A percentile compares a stretch with the other conserved stretches of the same genome.
Conservation (phyloP, 257 asterid genomes). For the Scutellaria minor region DNA sequence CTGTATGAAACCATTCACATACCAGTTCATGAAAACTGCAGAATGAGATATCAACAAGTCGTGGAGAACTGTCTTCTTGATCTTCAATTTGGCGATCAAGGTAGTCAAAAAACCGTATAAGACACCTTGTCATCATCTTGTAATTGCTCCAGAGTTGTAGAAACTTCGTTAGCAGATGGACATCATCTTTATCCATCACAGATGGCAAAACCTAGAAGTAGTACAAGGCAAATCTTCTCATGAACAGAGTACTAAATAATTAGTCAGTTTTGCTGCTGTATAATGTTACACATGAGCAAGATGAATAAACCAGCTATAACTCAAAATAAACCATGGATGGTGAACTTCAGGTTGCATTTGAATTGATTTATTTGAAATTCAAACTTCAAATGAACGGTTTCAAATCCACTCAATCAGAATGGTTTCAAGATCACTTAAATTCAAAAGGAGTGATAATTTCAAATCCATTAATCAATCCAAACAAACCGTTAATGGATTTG, state of each 20-base stretch:
- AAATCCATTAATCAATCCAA: too few relatives aligned
- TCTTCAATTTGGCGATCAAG: background rate
- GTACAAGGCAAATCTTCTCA: background rate
- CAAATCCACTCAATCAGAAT: too few relatives aligned
- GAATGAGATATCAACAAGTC: background rate
- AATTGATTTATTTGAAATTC: too few relatives aligned
- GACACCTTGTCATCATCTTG: slow-evolving; percentile 4
- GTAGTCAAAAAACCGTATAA: background rate
- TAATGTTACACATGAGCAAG: background rate
- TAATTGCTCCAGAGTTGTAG: slow-evolving; percentile 23
- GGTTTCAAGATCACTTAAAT: too few relatives aligned
- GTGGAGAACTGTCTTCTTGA: background rate
- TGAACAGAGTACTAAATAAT: background rate
- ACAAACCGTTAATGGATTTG: too few relatives aligned
- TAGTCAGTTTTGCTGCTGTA: background rate
- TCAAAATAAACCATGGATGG: background rate
- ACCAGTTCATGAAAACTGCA: slow-evolving; percentile 8
- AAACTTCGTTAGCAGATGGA: slow-evolving; percentile 5
- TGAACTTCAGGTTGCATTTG: too few relatives aligned
- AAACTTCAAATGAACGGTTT: too few relatives aligned
- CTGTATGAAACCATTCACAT: background rate
- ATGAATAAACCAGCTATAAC: background rate
- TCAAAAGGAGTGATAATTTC: too few relatives aligned
- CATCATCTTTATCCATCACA: slow-evolving; percentile 1
- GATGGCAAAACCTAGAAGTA: slow-evolving; percentile 16